phyloP scores from a whole-genome alignment of 2,329 filamentous ascomycete genomes.

The Penicillium verrucosum region DNA sequence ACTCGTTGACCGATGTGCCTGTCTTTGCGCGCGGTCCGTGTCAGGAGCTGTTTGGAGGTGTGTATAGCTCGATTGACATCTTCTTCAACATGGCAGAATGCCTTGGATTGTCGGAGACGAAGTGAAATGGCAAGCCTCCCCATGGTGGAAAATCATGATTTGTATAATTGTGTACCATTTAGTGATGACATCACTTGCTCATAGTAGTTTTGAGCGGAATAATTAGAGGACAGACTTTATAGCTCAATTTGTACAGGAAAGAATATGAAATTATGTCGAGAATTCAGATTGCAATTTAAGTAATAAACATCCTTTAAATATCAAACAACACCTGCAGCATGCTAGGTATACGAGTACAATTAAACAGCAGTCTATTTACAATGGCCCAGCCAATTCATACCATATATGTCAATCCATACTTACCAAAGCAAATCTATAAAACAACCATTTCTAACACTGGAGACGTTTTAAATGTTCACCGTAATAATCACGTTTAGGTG shows the following conservation, averaged over 20 bases:
- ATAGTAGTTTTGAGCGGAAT: background rate
- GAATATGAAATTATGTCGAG: background rate
- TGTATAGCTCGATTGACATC: slow-evolving; percentile 41
- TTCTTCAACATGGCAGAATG: slow-evolving; percentile 43
- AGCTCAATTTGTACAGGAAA: background rate
- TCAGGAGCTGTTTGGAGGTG: slow-evolving; percentile 65
- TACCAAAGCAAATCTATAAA: slow-evolving; percentile 4
- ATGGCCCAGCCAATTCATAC: slow-evolving; percentile 9
- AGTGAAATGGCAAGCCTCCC: slow-evolving; percentile 1
- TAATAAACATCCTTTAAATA: background rate
- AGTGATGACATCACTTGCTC: background rate
- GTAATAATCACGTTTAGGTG: slow-evolving; percentile 3
- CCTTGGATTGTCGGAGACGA: slow-evolving; percentile 33
- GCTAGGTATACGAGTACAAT: background rate
- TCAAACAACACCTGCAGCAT: background rate
- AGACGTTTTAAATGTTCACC: background rate
- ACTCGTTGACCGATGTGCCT: slow-evolving; percentile 73
- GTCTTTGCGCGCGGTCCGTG: slow-evolving; percentile 78
- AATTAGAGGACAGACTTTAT: background rate
- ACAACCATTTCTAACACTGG: background rate
- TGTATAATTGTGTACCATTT: background rate
- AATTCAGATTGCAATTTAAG: background rate
- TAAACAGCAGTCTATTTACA: slow-evolving; percentile 14
- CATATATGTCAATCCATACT: background rate
- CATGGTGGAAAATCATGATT: background rate